Conservation (phyloP, 1,284 basidiomycete genomes). For the Ganoderma resinaceum region DNA sequence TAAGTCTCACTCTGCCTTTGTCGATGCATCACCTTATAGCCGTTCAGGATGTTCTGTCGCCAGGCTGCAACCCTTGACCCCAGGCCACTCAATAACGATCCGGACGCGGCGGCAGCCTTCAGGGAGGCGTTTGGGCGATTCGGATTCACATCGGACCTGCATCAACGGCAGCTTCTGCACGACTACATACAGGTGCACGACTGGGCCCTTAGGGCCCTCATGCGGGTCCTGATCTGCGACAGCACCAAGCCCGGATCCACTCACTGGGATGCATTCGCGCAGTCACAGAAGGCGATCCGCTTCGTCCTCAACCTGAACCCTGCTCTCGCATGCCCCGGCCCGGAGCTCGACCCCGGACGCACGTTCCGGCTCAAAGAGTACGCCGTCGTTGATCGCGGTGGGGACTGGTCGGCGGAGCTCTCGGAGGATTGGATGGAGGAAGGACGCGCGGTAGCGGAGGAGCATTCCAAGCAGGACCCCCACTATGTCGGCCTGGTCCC, state of each 20-base stretch:
- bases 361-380: background rate
- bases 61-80: background rate
- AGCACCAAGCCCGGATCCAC: background rate
- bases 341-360: background rate
- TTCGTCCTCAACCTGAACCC: background rate
- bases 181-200: background rate
- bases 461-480: background rate
- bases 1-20: background rate
- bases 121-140: background rate
- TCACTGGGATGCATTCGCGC: background rate
- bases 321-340: background rate
- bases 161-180: background rate
- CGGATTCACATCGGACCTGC: background rate
- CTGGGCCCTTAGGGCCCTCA: background rate
- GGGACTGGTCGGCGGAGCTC: background rate
- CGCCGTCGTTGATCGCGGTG: background rate
- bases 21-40: background rate
- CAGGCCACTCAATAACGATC: background rate
- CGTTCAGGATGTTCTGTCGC: background rate
- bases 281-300: background rate
- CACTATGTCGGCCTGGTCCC: background rate
- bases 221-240: background rate
- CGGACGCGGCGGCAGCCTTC: background rate
- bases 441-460: background rate
- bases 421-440: background rate